Conservation (phyloP, 2,329 filamentous ascomycete species). For the Alternaria gaisen region DNA sequence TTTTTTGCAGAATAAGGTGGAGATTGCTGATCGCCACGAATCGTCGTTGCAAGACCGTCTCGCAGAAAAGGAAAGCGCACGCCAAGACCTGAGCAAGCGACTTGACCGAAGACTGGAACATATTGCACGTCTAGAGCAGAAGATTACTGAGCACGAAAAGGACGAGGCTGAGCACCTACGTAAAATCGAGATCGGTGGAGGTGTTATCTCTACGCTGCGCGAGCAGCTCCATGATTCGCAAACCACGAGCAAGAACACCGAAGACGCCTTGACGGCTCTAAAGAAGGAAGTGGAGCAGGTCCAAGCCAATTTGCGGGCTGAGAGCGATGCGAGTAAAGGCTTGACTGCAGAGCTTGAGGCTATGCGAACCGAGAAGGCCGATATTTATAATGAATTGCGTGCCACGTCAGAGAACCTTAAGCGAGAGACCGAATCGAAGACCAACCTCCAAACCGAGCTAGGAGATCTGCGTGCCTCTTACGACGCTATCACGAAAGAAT, state of each 20-base stretch:
- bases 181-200: slow-evolving; percentile 33
- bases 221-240: slow-evolving; percentile 36
- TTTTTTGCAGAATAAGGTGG: slow-evolving; percentile 29
- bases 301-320: slow-evolving; percentile 21
- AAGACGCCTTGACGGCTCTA: slow-evolving; percentile 34
- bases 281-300: slow-evolving; percentile 28
- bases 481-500: slow-evolving; percentile 25
- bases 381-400: slow-evolving; percentile 33
- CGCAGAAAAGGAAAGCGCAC: slow-evolving; percentile 29
- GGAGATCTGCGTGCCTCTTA: slow-evolving; percentile 27
- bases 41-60: slow-evolving; percentile 33
- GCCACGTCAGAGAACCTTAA: slow-evolving; percentile 20
- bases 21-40: slow-evolving; percentile 33
- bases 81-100: slow-evolving; percentile 24
- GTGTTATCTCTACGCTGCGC: slow-evolving; percentile 34
- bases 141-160: slow-evolving; percentile 31
- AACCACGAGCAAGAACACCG: slow-evolving; percentile 27
- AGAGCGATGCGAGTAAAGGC: slow-evolving; percentile 23
- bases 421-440: slow-evolving; percentile 23
- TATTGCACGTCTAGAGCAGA: slow-evolving; percentile 28
- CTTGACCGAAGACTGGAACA: slow-evolving; percentile 37
- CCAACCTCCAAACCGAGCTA: slow-evolving; percentile 33
- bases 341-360: slow-evolving; percentile 37
- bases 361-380: slow-evolving; percentile 23
- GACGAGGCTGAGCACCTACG: slow-evolving; percentile 36